phyloP scores from a whole-genome alignment of 345 rosid genomes.

The Clarkia xantiana region DNA sequence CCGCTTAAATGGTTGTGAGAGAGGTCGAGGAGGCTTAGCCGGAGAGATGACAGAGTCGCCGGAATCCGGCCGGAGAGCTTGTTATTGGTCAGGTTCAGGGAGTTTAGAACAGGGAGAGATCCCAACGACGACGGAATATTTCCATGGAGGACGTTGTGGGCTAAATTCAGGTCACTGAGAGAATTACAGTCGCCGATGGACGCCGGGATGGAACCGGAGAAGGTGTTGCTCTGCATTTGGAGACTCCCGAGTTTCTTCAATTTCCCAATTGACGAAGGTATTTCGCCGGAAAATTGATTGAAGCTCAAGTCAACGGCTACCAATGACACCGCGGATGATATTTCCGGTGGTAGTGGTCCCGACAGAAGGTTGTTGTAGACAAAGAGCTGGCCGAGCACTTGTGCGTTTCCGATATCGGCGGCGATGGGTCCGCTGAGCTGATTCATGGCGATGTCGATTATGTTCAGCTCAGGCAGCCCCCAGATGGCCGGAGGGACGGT shows the following conservation, averaged over 20 bases:
- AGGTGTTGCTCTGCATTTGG: constrained; percentile 11
- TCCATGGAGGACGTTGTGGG: constrained; percentile 9
- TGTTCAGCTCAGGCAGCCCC: constrained; percentile 26
- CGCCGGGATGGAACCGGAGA: constrained; percentile 11
- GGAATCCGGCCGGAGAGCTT: constrained; percentile 15
- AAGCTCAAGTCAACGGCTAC: constrained; percentile 10
- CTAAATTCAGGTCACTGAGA: constrained; percentile 10
- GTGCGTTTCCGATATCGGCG: constrained; percentile 25
- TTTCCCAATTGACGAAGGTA: constrained; percentile 7
- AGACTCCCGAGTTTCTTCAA: constrained; percentile 11
- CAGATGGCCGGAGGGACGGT: constrained; percentile 26
- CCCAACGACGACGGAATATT: constrained; percentile 11
- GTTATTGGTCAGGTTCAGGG: constrained; percentile 12
- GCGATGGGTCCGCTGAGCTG: constrained; percentile 23
- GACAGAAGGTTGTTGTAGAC: constrained; percentile 10
- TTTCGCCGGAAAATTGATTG: constrained; percentile 11
- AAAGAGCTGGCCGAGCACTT: constrained; percentile 21
- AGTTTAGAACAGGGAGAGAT: constrained; percentile 11
- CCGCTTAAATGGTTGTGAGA: constrained; percentile 11
- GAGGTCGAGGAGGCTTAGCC: constrained; percentile 16
- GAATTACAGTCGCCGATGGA: constrained; percentile 10
- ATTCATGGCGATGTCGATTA: constrained; percentile 27
- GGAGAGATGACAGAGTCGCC: constrained; percentile 7
- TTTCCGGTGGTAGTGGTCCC: constrained; percentile 9
- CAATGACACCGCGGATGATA: constrained; percentile 8